These are phyloP conservation scores for Chlamydomonas schloesseri DNA, from an alignment of 139 green algal genomes.

Conservation along the genomic window DNA sequence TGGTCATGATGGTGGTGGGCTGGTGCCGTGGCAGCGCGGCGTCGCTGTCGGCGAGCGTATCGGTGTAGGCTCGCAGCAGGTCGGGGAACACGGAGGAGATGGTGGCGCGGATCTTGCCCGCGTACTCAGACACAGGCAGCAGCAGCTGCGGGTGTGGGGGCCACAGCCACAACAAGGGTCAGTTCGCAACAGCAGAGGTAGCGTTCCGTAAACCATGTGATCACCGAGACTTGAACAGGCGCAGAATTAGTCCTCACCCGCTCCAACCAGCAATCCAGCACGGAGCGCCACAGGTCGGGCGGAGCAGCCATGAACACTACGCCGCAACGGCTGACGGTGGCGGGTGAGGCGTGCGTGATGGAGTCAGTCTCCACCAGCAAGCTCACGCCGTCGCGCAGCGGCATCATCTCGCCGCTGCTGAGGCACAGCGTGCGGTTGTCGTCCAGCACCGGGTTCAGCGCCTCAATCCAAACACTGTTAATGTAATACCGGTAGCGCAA, in stretches of 20 bases:
- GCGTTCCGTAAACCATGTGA: too few relatives aligned
- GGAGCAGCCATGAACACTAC: constrained; percentile 63
- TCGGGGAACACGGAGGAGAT: constrained; percentile 46
- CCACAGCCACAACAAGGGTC: too few relatives aligned
- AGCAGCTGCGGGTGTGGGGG: neutral
- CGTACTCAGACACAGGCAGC: constrained; percentile 21
- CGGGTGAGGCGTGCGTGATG: constrained; percentile 69
- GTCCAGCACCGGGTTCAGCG: constrained; percentile 81
- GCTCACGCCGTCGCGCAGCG: constrained; percentile 60
- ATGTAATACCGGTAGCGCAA: too few relatives aligned
- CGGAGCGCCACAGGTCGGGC: constrained; percentile 44
- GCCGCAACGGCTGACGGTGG: constrained; percentile 73
- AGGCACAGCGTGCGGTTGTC: constrained; percentile 78
- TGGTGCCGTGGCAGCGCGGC: constrained; percentile 16
- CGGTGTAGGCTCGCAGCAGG: constrained; percentile 50
- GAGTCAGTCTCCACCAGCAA: constrained; percentile 70
- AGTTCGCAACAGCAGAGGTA: too few relatives aligned
- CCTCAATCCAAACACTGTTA: constrained; percentile 62
- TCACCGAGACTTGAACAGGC: too few relatives aligned
- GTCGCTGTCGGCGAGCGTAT: neutral
- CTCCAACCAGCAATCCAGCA: constrained; percentile 51
- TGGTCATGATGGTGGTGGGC: constrained; percentile 36
- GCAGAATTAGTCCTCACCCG: constrained; percentile 34
- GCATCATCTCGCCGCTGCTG: constrained; percentile 67
- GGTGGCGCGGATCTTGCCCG: constrained; percentile 41